Conservation (phyloP, 371 early-diverging fungal species). For the Cokeromyces recurvatus region DNA sequence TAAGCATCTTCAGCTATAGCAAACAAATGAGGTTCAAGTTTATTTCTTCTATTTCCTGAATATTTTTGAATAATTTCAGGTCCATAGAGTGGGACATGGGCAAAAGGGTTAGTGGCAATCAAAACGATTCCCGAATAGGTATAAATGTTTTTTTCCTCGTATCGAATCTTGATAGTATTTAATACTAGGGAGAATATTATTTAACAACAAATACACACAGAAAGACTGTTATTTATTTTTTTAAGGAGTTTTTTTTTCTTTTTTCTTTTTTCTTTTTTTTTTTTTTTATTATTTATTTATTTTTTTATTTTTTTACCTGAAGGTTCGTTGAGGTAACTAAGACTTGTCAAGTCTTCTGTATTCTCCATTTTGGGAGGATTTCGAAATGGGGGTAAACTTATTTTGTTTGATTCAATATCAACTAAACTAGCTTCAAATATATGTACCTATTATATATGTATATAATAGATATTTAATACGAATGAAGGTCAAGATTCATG, state of each 20-base stretch:
- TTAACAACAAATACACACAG: not conserved
- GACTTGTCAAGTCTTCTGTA: conserved; percentile 87
- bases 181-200: conserved; percentile 53
- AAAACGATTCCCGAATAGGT: conserved; percentile 99
- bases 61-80: conserved; percentile 88
- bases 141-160: conserved; percentile 89
- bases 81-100: conserved; percentile 80
- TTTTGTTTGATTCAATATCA: conserved; percentile 63
- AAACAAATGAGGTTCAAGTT: conserved; percentile 98
- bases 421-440: conserved; percentile 66
- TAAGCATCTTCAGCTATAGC: conserved; percentile 99
- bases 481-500: too few species aligned
- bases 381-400: conserved; percentile 79
- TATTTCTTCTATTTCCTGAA: conserved; percentile 88
- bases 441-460: conserved; percentile 27
- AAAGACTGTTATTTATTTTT: too few species aligned
- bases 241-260: too few species aligned
- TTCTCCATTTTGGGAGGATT: conserved; percentile 88
- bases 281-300: not conserved
- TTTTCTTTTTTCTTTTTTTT: not conserved
- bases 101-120: conserved; percentile 98
- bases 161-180: conserved; percentile 84
- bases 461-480: too few species aligned
- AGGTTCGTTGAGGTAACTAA: conserved; percentile 90
- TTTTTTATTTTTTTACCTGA: conserved; percentile 52